Evolutionary conservation across 192 early-diverging fungal species (phyloP).

Genomic region (Podila epigama): DNA sequence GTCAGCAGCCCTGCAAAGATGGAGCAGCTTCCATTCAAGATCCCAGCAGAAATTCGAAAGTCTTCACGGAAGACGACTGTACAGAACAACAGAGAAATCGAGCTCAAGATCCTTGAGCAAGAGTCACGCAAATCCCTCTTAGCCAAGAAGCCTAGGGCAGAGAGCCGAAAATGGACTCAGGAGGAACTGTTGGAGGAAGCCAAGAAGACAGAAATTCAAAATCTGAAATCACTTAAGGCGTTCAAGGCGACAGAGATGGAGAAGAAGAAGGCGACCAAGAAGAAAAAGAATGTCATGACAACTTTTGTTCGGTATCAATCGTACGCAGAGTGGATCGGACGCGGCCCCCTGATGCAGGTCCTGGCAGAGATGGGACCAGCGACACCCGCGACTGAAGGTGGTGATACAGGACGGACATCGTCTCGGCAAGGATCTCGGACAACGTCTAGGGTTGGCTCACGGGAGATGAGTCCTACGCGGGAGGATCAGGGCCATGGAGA

Average conservation of each 20-base stretch:
- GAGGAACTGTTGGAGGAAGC: constrained; percentile 63
- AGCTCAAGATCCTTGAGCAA: constrained; percentile 55
- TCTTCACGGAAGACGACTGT: constrained; percentile 60
- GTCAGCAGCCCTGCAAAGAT: constrained; percentile 1
- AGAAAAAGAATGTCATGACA: constrained; percentile 46
- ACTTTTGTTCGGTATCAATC: constrained; percentile 58
- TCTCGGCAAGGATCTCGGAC: constrained; percentile 29
- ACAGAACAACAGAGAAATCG: constrained; percentile 55
- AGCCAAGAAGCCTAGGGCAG: constrained; percentile 54
- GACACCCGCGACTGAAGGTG: constrained; percentile 17
- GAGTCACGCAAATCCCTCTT: constrained; percentile 51
- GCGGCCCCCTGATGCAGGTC: constrained; percentile 39
- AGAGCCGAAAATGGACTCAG: constrained; percentile 53
- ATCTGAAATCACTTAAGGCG: constrained; percentile 54
- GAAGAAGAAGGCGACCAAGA: constrained; percentile 52
- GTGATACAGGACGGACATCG: constrained; percentile 14
- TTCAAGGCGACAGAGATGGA: constrained; percentile 61
- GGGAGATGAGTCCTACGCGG: constrained; percentile 15
- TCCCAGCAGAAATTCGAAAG: constrained; percentile 49
- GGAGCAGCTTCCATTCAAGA: constrained; percentile 8
- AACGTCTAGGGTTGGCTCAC: constrained; percentile 18
- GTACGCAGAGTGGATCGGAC: constrained; percentile 51
- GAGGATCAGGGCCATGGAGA: too few relatives aligned
- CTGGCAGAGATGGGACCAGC: constrained; percentile 24
- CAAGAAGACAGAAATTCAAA: constrained; percentile 58